Conservation (phyloP, 768 basidiomycete genomes). For the Suillus ampliporus region DNA sequence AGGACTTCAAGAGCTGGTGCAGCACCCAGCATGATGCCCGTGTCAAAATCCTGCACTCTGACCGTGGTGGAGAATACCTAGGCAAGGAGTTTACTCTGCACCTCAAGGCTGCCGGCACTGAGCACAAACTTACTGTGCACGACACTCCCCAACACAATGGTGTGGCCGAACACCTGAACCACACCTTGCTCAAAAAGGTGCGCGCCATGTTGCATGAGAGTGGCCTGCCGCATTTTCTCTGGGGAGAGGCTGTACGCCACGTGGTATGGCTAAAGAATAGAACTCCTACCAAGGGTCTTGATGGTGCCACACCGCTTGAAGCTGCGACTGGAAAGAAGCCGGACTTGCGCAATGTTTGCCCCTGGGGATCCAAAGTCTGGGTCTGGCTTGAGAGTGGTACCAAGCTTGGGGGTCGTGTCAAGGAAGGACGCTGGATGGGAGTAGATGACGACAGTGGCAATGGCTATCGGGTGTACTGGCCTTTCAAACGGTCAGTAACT, state of each 20-base stretch:
- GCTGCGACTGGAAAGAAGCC: constrained; percentile 16
- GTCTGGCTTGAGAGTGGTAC: no score
- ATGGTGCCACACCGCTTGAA: constrained; percentile 29
- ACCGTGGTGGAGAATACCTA: constrained; percentile 31
- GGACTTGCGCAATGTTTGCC: no score
- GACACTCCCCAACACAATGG: constrained; percentile 33
- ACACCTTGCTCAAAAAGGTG: constrained; percentile 15
- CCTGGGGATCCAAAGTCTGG: no score
- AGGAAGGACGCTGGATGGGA: constrained; percentile 38
- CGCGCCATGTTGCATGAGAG: constrained; percentile 6
- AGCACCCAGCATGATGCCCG: constrained; percentile 11
- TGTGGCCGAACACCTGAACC: constrained; percentile 23
- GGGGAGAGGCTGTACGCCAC: constrained; percentile 37
- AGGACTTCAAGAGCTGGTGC: constrained; percentile 16
- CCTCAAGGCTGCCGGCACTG: constrained; percentile 21
- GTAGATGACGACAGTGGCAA: constrained; percentile 37
- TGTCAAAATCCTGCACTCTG: constrained; percentile 24
- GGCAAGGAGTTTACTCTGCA: constrained; percentile 20
- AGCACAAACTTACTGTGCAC: constrained; percentile 20
- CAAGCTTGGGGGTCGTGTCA: no score
- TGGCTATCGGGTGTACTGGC: constrained; percentile 40
- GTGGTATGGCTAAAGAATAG: constrained; percentile 35
- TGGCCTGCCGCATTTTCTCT: constrained; percentile 35
- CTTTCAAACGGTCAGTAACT: constrained; percentile 25
- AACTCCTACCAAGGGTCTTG: constrained; percentile 26